phyloP scores from a whole-genome alignment of 2,329 filamentous ascomycete genomes.

The Colletotrichum sp. region DNA sequence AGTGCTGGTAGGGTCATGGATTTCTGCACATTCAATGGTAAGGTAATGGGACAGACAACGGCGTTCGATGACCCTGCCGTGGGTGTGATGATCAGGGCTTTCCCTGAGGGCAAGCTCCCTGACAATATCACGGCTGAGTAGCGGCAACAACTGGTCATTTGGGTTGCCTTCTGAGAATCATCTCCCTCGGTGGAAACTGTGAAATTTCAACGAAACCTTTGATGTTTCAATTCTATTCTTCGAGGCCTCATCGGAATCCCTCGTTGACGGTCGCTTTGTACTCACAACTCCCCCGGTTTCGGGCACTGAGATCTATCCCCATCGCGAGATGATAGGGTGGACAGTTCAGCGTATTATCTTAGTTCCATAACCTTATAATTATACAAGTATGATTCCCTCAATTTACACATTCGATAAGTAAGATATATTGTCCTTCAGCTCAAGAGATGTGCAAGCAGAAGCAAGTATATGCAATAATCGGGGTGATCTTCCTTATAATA shows the following conservation, averaged over 20 bases:
- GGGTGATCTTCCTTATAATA: fast-evolving
- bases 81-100: not conserved
- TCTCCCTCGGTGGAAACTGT: not conserved
- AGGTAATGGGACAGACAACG: not conserved
- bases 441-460: not conserved
- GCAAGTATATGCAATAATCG: not conserved
- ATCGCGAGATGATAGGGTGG: not conserved
- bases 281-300: not conserved
- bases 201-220: not conserved
- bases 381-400: not conserved
- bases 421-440: not conserved
- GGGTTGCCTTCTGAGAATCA: too few species aligned
- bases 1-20: not conserved
- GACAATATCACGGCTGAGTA: not conserved
- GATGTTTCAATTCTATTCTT: not conserved
- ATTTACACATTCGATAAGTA: not conserved
- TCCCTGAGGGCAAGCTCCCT: not conserved
- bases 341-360: not conserved
- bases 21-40: not conserved
- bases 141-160: not conserved
- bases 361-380: not conserved
- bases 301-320: not conserved
- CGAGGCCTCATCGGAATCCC: not conserved
- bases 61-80: not conserved
- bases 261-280: not conserved